These are phyloP conservation scores for Lodderomyces margitis DNA, from an alignment of 1,139 yeast genomes.

Conservation along the genomic window DNA sequence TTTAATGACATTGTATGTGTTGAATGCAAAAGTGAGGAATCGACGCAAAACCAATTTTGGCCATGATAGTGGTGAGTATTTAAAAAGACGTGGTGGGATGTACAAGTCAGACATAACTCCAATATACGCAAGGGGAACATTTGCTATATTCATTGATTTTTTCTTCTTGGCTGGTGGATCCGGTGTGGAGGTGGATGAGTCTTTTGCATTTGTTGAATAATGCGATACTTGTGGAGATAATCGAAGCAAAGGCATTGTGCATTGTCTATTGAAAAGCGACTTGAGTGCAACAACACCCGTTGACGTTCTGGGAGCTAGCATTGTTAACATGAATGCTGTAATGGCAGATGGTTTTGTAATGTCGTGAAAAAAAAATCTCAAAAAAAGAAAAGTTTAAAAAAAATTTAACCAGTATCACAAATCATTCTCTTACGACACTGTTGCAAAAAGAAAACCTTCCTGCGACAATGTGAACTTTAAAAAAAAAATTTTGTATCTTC, in stretches of 20 bases:
- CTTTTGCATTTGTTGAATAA: background rate
- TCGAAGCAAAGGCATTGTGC: background rate
- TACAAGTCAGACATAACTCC: conserved; percentile 47
- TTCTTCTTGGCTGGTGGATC: conserved; percentile 18
- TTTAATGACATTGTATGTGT: conserved; percentile 43
- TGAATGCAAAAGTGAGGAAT: conserved; percentile 41
- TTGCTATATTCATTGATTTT: conserved; percentile 30
- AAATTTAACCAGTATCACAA: background rate
- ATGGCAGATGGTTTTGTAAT: too few species aligned
- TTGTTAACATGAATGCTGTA: background rate
- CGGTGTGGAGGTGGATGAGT: conserved; percentile 18
- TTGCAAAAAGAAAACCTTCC: background rate
- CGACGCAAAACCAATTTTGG: conserved; percentile 37
- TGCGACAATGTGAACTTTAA: conserved; percentile 1
- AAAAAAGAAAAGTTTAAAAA: background rate
- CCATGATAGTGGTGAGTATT: conserved; percentile 38
- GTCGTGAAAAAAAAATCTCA: background rate
- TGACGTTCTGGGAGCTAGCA: background rate
- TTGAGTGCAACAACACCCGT: background rate
- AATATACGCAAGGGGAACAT: conserved; percentile 39
- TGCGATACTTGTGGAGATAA: background rate
- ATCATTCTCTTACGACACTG: background rate
- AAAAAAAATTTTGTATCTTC: conserved; percentile 2
- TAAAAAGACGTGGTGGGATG: conserved; percentile 36
- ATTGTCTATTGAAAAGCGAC: background rate